Evolutionary conservation across 2,329 filamentous ascomycete species (phyloP).

Genomic region (Penicillium psychrosexuale): DNA sequence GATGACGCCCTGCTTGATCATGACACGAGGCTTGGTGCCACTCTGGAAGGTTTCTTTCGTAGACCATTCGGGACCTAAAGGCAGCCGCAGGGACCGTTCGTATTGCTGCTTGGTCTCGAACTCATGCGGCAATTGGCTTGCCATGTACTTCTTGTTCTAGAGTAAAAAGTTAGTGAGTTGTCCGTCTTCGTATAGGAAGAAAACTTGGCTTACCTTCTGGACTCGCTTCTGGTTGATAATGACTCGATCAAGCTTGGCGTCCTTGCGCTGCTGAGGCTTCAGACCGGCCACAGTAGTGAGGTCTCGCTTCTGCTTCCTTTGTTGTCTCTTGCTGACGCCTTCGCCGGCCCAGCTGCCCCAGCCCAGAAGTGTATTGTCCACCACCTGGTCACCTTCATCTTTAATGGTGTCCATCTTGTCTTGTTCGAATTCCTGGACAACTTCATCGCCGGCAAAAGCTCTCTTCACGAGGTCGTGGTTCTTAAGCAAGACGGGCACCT

Average conservation of each 20-base stretch:
- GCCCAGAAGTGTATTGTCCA: conserved; percentile 83
- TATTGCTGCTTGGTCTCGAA: conserved; percentile 88
- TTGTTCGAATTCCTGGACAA: conserved; percentile 71
- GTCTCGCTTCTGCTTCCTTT: conserved; percentile 56
- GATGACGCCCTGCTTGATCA: conserved; percentile 89
- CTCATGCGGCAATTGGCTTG: conserved; percentile 77
- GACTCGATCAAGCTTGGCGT: conserved; percentile 75
- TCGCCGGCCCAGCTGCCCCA: conserved; percentile 93
- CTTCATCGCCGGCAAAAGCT: conserved; percentile 85
- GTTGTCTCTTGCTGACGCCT: conserved; percentile 69
- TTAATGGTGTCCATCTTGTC: conserved; percentile 72
- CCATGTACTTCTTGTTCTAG: conserved; percentile 82
- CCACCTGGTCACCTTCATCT: conserved; percentile 77
- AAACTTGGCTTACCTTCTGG: conserved; percentile 65
- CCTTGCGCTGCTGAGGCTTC: conserved; percentile 72
- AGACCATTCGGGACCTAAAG: conserved; percentile 89
- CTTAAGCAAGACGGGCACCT: conserved; percentile 43
- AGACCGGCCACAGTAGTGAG: conserved; percentile 60
- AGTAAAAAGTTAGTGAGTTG: conserved; percentile 10
- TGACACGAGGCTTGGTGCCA: conserved; percentile 79
- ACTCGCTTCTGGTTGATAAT: conserved; percentile 89
- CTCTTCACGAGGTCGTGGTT: conserved; percentile 69
- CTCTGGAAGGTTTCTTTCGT: conserved; percentile 95
- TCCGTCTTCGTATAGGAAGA: not conserved
- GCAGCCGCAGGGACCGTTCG: conserved; percentile 79